Percentiles rank a stretch among this genome's conserved stretches.
Conservation (phyloP, 805 yeast genomes). For the Limtongozyma cylindracea region DNA sequence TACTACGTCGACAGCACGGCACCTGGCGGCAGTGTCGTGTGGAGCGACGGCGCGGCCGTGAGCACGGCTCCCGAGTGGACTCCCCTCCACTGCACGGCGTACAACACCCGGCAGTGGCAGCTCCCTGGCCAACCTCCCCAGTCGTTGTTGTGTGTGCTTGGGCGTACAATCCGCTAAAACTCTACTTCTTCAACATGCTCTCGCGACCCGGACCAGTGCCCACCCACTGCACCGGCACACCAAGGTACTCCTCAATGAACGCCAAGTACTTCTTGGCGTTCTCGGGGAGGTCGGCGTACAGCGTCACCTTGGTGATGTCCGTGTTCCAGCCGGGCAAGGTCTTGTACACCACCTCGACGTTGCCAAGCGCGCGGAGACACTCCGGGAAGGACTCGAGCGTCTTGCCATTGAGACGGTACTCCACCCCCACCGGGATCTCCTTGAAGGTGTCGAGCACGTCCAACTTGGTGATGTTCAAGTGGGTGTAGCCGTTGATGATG, state of each 20-base stretch:
- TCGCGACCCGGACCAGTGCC: slow-evolving; percentile 98
- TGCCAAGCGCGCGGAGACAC: slow-evolving; percentile 57
- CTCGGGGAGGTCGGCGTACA: slow-evolving; percentile 61
- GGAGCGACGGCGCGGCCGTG: neutral
- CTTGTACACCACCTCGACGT: slow-evolving; percentile 79
- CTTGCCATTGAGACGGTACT: slow-evolving; percentile 63
- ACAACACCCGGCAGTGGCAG: neutral
- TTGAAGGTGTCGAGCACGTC: slow-evolving; percentile 83
- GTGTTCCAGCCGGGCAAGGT: slow-evolving; percentile 88
- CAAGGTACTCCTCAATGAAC: slow-evolving; percentile 65
- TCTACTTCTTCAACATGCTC: slow-evolving; percentile 40
- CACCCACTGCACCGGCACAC: slow-evolving; percentile 83
- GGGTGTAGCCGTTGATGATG: slow-evolving; percentile 84
- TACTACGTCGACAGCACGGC: no score
- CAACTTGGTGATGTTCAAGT: slow-evolving; percentile 81
- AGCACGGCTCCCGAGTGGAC: neutral
- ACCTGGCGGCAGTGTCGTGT: no score
- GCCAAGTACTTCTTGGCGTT: slow-evolving; percentile 68
- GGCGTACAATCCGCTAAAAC: neutral
- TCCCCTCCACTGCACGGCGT: neutral
- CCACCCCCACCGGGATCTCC: slow-evolving; percentile 72
- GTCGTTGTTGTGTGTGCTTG: slow-evolving; percentile 1
- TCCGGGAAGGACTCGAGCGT: slow-evolving; percentile 70
- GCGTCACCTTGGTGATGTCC: slow-evolving; percentile 49
- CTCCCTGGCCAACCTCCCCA: slow-evolving; percentile 1